Conservation (phyloP, 208 protist genomes). For the Leishmania major region DNA sequence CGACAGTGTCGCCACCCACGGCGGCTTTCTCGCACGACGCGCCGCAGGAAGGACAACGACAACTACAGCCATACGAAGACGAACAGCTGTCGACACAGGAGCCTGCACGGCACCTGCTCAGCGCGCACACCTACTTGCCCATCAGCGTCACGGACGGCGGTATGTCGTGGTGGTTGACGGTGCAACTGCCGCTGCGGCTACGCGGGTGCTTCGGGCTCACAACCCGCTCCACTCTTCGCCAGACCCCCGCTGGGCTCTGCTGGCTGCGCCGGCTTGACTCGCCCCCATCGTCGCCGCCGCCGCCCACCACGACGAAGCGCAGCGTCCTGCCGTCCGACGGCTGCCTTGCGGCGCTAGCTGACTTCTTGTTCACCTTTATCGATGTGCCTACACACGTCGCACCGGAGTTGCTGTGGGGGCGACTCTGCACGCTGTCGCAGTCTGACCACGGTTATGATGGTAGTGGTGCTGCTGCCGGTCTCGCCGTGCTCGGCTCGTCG, state of each 20-base stretch:
- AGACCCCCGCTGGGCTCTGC: conserved; percentile 20
- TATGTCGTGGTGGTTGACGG: conserved; percentile 41
- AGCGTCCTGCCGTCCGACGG: conserved; percentile 1
- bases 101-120: neutral
- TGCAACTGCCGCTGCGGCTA: conserved; percentile 34
- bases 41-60: neutral
- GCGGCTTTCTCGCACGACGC: neutral
- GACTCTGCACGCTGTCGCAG: conserved; percentile 20
- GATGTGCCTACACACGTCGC: conserved; percentile 28
- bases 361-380: conserved; percentile 26
- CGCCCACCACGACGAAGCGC: neutral
- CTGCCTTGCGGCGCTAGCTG: conserved; percentile 9
- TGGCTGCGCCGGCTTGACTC: conserved; percentile 21
- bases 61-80: neutral
- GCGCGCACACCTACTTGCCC: conserved; percentile 21
- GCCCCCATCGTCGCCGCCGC: neutral
- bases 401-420: conserved; percentile 33
- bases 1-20: neutral
- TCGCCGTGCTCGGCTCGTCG: neutral
- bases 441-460: neutral
- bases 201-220: conserved; percentile 36
- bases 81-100: neutral
- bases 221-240: conserved; percentile 21
- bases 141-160: conserved; percentile 34
- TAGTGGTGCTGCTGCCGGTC: neutral